Evolutionary conservation across 768 basidiomycete species (phyloP).

Genomic region (Phlebiopsis gigantea): DNA sequence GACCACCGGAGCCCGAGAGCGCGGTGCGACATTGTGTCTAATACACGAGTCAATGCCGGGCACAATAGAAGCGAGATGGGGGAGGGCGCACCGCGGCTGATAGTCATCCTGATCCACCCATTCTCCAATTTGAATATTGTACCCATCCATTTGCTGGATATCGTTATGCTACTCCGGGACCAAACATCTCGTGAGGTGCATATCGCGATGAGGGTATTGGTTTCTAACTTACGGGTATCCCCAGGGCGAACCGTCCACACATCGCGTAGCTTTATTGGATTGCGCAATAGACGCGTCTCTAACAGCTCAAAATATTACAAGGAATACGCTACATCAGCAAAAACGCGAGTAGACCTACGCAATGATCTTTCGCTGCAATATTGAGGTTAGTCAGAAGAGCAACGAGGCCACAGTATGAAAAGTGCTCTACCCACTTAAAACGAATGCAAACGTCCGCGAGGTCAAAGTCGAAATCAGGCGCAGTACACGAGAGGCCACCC

Average conservation of each 20-base stretch:
- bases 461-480: too few relatives aligned
- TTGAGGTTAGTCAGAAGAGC: too few relatives aligned
- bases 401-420: too few relatives aligned
- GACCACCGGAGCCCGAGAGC: conserved; percentile 72
- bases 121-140: conserved; percentile 42
- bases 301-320: too few relatives aligned
- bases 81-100: conserved; percentile 29
- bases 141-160: conserved; percentile 36
- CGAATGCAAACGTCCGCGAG: too few relatives aligned
- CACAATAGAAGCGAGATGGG: background rate
- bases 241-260: conserved; percentile 63
- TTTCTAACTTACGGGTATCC: conserved; percentile 38
- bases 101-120: conserved; percentile 62
- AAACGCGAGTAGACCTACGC: too few relatives aligned
- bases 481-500: too few relatives aligned
- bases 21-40: conserved; percentile 82
- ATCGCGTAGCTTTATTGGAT: too few relatives aligned
- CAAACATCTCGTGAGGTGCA: conserved; percentile 15
- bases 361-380: too few relatives aligned
- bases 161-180: conserved; percentile 30
- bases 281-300: too few relatives aligned
- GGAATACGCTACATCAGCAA: too few relatives aligned
- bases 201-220: conserved; percentile 9
- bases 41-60: conserved; percentile 25
- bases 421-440: too few relatives aligned